Percentiles rank a stretch among this genome's conserved stretches.
Conservation (phyloP, 768 basidiomycete species). For the Sarcodon aspratus region DNA sequence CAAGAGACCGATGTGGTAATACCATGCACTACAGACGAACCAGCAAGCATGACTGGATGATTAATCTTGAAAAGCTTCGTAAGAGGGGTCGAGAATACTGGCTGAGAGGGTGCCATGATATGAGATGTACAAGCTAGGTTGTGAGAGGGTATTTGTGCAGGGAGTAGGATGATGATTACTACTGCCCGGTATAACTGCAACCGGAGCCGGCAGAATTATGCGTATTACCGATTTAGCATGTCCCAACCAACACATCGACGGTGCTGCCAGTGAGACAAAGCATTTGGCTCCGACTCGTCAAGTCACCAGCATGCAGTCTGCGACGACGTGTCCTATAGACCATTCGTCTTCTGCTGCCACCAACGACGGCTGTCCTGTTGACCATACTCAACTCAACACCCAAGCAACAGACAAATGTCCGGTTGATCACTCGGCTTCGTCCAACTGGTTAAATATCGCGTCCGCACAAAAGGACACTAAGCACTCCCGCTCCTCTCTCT, state of each 20-base stretch:
- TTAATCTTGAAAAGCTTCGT: slow-evolving; percentile 67
- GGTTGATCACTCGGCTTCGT: slow-evolving; percentile 49
- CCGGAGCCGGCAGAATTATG: neutral
- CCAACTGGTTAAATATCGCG: slow-evolving; percentile 10
- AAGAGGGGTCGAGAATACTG: slow-evolving; percentile 61
- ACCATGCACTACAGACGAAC: slow-evolving; percentile 15
- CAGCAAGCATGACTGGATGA: slow-evolving; percentile 81
- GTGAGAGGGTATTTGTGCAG: no score
- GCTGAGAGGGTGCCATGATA: slow-evolving; percentile 54
- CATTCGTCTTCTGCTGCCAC: slow-evolving; percentile 9
- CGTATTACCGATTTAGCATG: neutral
- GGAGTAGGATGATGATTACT: neutral
- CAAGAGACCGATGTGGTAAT: slow-evolving; percentile 1
- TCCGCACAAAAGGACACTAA: slow-evolving; percentile 2
- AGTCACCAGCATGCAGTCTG: no score
- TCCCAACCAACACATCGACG: no score
- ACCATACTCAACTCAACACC: slow-evolving; percentile 21
- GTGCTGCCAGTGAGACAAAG: no score
- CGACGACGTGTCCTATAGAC: slow-evolving; percentile 20
- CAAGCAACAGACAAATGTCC: slow-evolving; percentile 35
- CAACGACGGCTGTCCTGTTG: slow-evolving; percentile 35
- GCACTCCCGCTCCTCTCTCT: slow-evolving; percentile 31
- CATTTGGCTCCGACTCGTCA: no score
- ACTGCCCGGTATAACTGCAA: neutral
- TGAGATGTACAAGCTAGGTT: neutral